Base-by-base conservation (phyloP, 345 rosid genomes). In the Orychophragmus violaceus region DNA sequence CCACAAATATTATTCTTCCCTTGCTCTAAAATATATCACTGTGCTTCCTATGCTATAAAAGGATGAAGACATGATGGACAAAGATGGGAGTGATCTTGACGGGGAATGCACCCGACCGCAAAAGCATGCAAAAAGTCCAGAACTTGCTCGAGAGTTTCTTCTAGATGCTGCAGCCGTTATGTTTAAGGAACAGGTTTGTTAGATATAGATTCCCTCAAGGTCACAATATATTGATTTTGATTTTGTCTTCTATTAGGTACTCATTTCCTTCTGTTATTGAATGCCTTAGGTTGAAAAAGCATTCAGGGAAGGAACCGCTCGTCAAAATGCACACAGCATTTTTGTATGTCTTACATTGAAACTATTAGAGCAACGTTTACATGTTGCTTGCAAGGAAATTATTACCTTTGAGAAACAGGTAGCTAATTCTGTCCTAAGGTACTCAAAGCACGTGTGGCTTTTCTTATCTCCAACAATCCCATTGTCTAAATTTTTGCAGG, bases 131-230 rank as follows among this genome's bases (percentile, higher is more conserved):
- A 93, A 93, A 87, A 93, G 92, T 87, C 97, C 97, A 62, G 99
- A 93, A 77, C 99, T 90, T 80, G 99, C 99, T 79, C 87, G 99
- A 78, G 99, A 93, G 78, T 93, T 93, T 83, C 99, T 93, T 76
- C 78, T 93, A 44, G 99, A 93, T 82, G 96, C 97, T 39, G 96
- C 99, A 39, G 84, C 92, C 17, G 95, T 94, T 67, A 90, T 94
- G 45, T 90, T 94, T 71, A 94, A 87, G 83, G 99, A 94, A 79
- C 97, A 94, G 96, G 99, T 79, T 74, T 75, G 76, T 37, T 39
- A n/a, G 32, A 27, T 45, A 55, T 35, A 21, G 27, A 10, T 28
- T 64, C 41, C 59, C 44, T 13, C 2, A 27, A 29, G 21, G 8
- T 56, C 41, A 8, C 10, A 22, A 57, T n/a, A n/a, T n/a, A n/a